Base-by-base conservation (phyloP, 768 basidiomycete genomes). In the Cystobasidium ongulense region DNA sequence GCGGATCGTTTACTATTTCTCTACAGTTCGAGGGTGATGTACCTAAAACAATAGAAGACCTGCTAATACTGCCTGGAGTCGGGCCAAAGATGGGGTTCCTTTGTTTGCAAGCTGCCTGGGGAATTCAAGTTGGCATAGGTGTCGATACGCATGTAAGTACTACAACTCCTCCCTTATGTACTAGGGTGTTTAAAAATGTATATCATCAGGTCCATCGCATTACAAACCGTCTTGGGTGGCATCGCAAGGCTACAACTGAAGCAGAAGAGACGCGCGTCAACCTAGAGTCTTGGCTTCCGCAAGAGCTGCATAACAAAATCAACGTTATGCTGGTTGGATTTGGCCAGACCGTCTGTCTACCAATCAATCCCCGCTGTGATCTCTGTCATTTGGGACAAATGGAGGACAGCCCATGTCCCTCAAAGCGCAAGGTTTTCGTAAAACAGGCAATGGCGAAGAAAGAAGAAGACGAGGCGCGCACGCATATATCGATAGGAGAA, bases 61-160 rank as follows among this genome's bases (percentile, higher is more conserved):
- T 99, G 10, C 91, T 92, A 76, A 89, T 89, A 3, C 82, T 98
- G 15, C 88, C 88, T 1, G 95, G 95, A 0, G 93, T 97, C 0
- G 95, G 95, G 0, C 95, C 93, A 0, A 98, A 99, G 81, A 96
- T 98, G 92, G 91, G 91, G 0, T 95, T 91, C 81, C 80, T 96
- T 39, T 83, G 52, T 38, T 38, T 76, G 18, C 74, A 76, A n/a
- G 59, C 76, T 10, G 61, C 68, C 1, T 59, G 36, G 61, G 38
- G 41, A 7, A 43, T 54, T 41, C 70, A 77, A 64, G 39, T 85
- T 29, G 95, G 95, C 0, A 95, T 97, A 38, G 95, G 94, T 0
- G 95, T 98, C 0, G 95, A 99, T 77, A 90, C 92, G 0, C 95
- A 99, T 80, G 93, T 97, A 7, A 68, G 41, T 13, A 15, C 63